Evolutionary conservation across 2,329 filamentous ascomycete genomes (phyloP), one percentile per base, ranked within the genome.

Genomic region (Tolypocladium paradoxum): DNA sequence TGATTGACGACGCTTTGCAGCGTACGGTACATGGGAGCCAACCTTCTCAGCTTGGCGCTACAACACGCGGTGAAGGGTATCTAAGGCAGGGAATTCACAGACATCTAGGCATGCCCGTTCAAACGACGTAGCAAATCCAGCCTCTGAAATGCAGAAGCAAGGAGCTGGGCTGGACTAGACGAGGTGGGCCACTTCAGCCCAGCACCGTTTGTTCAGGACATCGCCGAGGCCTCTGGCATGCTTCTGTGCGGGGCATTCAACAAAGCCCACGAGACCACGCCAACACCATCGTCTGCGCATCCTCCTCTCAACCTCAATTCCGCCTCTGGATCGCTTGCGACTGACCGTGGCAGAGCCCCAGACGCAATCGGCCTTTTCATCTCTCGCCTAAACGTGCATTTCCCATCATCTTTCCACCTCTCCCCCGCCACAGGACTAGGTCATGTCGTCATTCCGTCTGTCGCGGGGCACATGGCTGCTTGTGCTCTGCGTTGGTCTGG

Each of bases 381-480:
- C 18, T 31, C 16, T 31, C 27, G 24, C n/a, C 27, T 6, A 8
- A 12, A 14, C 18, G 8, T 9, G 27, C 16, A 12, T 31, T 36
- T 37, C 33, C 43, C 33, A 51, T 51, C 40, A 37, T 37, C 20
- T 33, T 24, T 31, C 12, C 29, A 20, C 35, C 49, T 33, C 35
- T 34, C 18, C 36, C 37, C 49, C 49, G 29, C 49, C n/a, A 27
- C 31, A 62, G 56, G 57, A 56, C 62, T 64, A 61, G 59, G 57
- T 58, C 61, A 82, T 82, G 79, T 68, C 76, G 60, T 72, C 70
- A 57, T 67, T 73, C 56, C 65, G 68, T 54, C 65, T 73, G 57
- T 67, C 76, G 65, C 75, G 74, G 70, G 72, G 73, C 64, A 68
- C 68, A 36, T 70, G 76, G 67, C 70, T 84, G 64, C 71, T 84